Percentiles rank a stretch among this genome's conserved stretches.
phyloP scores from a whole-genome alignment of 345 rosid genomes.

The Camelina laxa region DNA sequence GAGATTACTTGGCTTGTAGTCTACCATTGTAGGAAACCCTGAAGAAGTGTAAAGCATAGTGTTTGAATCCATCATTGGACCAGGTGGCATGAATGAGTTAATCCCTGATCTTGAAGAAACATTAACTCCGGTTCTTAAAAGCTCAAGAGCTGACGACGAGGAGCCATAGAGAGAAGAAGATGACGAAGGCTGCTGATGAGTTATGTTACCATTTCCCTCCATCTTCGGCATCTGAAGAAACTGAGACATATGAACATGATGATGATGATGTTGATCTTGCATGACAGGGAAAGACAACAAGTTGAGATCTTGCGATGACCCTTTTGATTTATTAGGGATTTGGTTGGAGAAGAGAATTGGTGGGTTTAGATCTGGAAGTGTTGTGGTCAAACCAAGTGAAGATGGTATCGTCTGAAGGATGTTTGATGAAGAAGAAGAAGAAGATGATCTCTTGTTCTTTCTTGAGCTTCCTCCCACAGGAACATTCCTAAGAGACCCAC shows the following conservation, averaged over 20 bases:
- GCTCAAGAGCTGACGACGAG: conserved; percentile 45
- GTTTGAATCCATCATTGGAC: conserved; percentile 45
- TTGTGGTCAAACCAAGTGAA: conserved; percentile 40
- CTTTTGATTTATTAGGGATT: conserved; percentile 42
- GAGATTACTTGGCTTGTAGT: conserved; percentile 39
- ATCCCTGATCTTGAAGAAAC: conserved; percentile 45
- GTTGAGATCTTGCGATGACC: conserved; percentile 47
- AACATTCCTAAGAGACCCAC: conserved; percentile 86
- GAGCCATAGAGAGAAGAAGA: conserved; percentile 38
- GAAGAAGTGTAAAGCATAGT: conserved; percentile 43
- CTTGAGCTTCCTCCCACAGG: conserved; percentile 86
- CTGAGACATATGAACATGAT: conserved; percentile 42
- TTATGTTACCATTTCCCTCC: conserved; percentile 41
- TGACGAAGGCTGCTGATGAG: conserved; percentile 35
- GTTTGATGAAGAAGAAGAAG: conserved; percentile 34
- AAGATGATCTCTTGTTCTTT: conserved; percentile 59
- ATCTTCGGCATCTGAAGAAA: conserved; percentile 42
- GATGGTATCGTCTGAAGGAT: conserved; percentile 34
- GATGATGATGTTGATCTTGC: conserved; percentile 41
- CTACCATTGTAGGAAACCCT: conserved; percentile 49
- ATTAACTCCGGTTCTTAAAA: conserved; percentile 42
- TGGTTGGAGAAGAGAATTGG: conserved; percentile 43
- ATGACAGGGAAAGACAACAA: conserved; percentile 46
- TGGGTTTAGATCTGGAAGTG: conserved; percentile 46
- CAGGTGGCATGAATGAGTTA: conserved; percentile 40